A percentile compares a stretch with the other conserved stretches of the same genome.
Conservation (phyloP, 441 rosid genomes). For the Gossypium aridum region DNA sequence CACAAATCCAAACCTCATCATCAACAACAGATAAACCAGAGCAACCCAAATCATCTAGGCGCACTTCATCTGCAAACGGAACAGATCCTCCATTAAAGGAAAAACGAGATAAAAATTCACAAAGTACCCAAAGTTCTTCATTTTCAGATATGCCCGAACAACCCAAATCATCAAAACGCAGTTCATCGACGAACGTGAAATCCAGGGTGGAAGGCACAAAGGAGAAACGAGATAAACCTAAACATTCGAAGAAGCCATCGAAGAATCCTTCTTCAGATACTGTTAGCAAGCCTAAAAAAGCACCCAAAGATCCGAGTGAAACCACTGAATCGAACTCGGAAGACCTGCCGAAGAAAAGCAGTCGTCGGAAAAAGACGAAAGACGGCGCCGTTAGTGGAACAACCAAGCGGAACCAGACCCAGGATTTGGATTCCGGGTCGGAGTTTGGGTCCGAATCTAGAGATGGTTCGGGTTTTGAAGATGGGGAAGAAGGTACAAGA, state of each 20-base stretch:
- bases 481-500: slow-evolving; percentile 16
- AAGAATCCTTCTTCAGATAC: slow-evolving; percentile 27
- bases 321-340: slow-evolving; percentile 13
- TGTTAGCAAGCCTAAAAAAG: slow-evolving; percentile 5
- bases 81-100: not conserved
- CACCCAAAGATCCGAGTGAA: slow-evolving; percentile 18
- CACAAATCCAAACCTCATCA: not conserved
- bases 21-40: too few species aligned
- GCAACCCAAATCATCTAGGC: too few species aligned
- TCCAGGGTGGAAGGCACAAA: not conserved
- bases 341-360: slow-evolving; percentile 35
- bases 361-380: slow-evolving; percentile 48
- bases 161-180: not conserved
- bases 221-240: slow-evolving; percentile 34
- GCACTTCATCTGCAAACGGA: not conserved
- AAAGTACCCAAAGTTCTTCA: not conserved
- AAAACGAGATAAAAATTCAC: not conserved
- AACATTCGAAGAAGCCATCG: slow-evolving; percentile 41
- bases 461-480: slow-evolving; percentile 18
- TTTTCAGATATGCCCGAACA: not conserved
- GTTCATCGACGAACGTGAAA: too few species aligned
- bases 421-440: slow-evolving; percentile 8
- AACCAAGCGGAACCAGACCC: slow-evolving; percentile 24
- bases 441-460: slow-evolving; percentile 13
- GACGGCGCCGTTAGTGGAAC: slow-evolving; percentile 29